A percentile compares a stretch with the other conserved stretches of the same genome.
phyloP scores from a whole-genome alignment of 106 monocot species.

The Cymbidium sinense region DNA sequence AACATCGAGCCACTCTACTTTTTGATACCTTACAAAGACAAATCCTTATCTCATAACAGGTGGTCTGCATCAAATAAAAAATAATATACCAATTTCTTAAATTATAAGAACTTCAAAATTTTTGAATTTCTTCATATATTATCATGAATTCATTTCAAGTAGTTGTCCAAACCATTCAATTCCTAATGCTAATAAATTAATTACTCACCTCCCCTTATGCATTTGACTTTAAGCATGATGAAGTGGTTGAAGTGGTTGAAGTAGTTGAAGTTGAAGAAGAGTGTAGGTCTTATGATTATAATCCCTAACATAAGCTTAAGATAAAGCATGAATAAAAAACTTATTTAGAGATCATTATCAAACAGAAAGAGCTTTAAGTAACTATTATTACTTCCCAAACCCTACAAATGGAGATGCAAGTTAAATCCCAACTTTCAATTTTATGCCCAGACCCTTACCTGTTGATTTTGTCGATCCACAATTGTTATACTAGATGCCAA shows the following conservation, averaged over 20 bases:
- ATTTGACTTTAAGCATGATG: background rate
- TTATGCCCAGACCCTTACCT: background rate
- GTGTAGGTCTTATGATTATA: background rate
- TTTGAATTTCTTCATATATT: too few relatives aligned
- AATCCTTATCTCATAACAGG: background rate
- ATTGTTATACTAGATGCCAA: background rate
- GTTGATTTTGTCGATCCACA: background rate
- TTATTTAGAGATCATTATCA: background rate
- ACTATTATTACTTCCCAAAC: background rate
- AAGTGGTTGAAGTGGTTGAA: background rate
- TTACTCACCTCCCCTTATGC: background rate
- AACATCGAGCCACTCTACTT: background rate
- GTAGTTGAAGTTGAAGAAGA: background rate
- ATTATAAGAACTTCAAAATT: too few relatives aligned
- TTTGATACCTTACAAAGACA: background rate
- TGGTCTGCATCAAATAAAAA: background rate
- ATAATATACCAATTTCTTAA: background rate
- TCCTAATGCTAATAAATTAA: background rate
- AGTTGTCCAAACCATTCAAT: background rate
- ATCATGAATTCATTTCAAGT: too few relatives aligned
- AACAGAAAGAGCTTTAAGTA: too few relatives aligned
- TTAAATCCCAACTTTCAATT: background rate
- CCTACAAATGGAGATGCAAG: background rate
- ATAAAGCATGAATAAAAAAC: background rate
- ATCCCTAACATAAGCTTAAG: background rate